Evolutionary conservation across 139 green algal genomes (phyloP).

Genomic region (Micractinium sp.): DNA sequence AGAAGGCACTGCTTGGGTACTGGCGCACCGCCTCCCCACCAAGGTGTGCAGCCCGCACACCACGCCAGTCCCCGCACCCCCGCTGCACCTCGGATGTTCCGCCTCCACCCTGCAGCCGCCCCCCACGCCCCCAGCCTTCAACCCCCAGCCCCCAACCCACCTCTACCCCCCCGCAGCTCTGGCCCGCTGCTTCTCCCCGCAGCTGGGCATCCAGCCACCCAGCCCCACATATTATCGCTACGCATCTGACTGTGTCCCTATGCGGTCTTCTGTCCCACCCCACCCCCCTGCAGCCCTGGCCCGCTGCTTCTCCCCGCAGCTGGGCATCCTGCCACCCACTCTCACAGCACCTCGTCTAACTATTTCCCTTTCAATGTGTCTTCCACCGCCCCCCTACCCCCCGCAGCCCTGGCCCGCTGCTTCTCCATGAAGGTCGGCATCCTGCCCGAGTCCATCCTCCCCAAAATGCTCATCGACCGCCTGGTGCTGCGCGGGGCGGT

Average conservation of each 20-base stretch:
- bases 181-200: neutral
- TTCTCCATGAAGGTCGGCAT: slow-evolving; percentile 81
- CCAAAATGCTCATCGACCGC: slow-evolving; percentile 83
- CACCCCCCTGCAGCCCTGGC: neutral
- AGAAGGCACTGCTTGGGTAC: no score
- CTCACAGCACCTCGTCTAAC: neutral
- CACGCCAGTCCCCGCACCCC: no score
- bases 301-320: neutral
- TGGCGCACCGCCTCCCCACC: no score
- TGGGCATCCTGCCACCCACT: neutral
- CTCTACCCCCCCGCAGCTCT: neutral
- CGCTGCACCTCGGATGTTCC: no score
- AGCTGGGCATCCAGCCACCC: neutral
- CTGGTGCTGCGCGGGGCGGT: slow-evolving; percentile 90
- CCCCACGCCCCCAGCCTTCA: neutral
- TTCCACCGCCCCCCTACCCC: neutral
- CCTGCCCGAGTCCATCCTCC: slow-evolving; percentile 83
- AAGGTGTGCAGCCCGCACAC: no score
- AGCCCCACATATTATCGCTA: neutral
- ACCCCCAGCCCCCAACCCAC: neutral
- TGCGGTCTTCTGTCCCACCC: neutral
- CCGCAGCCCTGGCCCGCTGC: slow-evolving; percentile 48
- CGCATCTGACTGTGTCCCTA: no score
- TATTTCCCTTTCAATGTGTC: slow-evolving; percentile 59
- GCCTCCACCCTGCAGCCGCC: no score